Evolutionary conservation across 192 early-diverging fungal species (phyloP).

Genomic region (Spizellomyces punctatus): DNA sequence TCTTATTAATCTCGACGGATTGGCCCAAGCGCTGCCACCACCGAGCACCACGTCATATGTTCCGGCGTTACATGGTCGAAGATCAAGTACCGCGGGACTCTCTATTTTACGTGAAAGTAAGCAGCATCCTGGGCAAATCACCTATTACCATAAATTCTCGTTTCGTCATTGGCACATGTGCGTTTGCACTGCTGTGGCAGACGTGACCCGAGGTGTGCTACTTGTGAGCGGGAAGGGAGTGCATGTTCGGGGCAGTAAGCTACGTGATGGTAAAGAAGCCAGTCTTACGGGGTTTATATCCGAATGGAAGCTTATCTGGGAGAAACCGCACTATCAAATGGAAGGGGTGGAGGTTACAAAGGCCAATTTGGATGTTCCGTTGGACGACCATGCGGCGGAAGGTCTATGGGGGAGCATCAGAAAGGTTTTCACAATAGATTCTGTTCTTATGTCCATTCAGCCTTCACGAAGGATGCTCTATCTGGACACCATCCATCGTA

Average conservation of each 20-base stretch:
- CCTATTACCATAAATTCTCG: conserved; percentile 52
- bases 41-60: conserved; percentile 29
- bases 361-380: not conserved
- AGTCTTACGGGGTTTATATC: conserved; percentile 9
- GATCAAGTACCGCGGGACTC: conserved; percentile 21
- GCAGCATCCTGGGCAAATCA: conserved; percentile 47
- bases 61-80: conserved; percentile 4
- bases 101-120: conserved; percentile 49
- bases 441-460: conserved; percentile 9
- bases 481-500: conserved; percentile 26
- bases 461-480: conserved; percentile 23
- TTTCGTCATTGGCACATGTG: conserved; percentile 48
- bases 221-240: conserved; percentile 46
- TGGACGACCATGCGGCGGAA: not conserved
- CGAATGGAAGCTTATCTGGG: conserved; percentile 19
- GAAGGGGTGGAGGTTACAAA: conserved; percentile 16
- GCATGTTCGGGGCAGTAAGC: not conserved
- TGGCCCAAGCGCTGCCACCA: conserved; percentile 30
- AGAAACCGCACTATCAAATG: conserved; percentile 28
- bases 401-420: conserved; percentile 12
- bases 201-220: conserved; percentile 41
- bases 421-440: conserved; percentile 20
- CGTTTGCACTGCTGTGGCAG: conserved; percentile 45
- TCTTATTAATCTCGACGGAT: conserved; percentile 50
- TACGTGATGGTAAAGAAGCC: not conserved